These are phyloP conservation scores for Breynia disticha DNA, from an alignment of 441 rosid species.

Conservation along the genomic window DNA sequence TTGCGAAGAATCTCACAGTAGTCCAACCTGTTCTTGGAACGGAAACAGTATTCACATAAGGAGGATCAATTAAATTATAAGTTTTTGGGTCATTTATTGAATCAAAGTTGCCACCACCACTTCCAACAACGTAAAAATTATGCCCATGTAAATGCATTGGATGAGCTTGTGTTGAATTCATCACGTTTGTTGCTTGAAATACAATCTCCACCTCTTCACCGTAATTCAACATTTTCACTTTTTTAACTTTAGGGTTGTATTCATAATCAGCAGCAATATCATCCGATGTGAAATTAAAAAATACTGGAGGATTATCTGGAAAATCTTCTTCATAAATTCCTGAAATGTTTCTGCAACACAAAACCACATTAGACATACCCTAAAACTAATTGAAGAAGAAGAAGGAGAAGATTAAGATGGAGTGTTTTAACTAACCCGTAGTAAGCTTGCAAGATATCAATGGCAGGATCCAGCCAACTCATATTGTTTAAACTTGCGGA, in stretches of 20 bases:
- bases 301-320: neutral
- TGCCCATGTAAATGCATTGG: neutral
- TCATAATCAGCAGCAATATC: neutral
- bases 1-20: slow-evolving; percentile 19
- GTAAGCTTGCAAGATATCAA: slow-evolving; percentile 23
- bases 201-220: neutral
- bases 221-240: neutral
- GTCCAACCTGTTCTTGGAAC: slow-evolving; percentile 21
- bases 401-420: too few relatives aligned
- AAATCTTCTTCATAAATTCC: neutral
- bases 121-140: slow-evolving; percentile 9
- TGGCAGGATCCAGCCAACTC: slow-evolving; percentile 11
- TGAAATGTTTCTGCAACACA: neutral
- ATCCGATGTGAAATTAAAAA: neutral
- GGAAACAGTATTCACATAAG: slow-evolving; percentile 11
- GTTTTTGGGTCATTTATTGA: slow-evolving; percentile 9
- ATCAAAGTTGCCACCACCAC: slow-evolving; percentile 18
- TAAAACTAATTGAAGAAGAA: too few relatives aligned
- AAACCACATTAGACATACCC: too few relatives aligned
- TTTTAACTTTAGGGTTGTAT: neutral
- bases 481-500: slow-evolving; percentile 25
- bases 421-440: slow-evolving; percentile 1
- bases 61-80: slow-evolving; percentile 21
- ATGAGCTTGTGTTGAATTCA: neutral
- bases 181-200: neutral